Conservation (phyloP, 441 rosid genomes). For the Eugenia klotzschiana region DNA sequence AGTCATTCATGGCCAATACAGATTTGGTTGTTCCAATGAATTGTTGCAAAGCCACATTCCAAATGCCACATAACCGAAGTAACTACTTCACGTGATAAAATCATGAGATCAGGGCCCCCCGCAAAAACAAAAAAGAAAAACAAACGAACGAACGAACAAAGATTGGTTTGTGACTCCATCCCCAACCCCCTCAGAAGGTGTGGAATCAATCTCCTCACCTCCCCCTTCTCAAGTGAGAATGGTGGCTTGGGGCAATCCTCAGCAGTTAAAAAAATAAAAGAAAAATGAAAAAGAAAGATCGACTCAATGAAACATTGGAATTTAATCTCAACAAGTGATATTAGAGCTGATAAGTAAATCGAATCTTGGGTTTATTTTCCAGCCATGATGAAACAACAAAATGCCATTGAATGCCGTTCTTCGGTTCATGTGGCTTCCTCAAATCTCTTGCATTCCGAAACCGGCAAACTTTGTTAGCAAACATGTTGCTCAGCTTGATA, state of each 20-base stretch:
- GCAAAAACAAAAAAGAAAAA: no score
- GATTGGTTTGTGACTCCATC: no score
- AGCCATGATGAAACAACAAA: neutral
- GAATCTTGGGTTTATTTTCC: neutral
- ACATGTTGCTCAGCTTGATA: neutral
- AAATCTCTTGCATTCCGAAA: neutral
- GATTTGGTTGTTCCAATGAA: neutral
- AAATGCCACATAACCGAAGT: neutral
- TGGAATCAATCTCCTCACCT: no score
- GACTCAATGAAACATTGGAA: no score
- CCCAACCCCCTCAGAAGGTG: no score
- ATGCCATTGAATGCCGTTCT: neutral
- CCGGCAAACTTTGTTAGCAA: neutral
- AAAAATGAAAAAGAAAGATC: no score
- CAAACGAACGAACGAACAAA: no score
- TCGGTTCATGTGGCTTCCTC: neutral
- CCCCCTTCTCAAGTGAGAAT: no score
- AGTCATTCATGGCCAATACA: neutral
- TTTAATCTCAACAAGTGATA: no score
- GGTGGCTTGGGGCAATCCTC: no score
- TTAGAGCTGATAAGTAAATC: neutral
- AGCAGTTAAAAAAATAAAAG: no score
- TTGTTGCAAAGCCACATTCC: neutral
- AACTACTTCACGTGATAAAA: neutral
- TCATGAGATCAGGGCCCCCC: neutral